Evolutionary conservation across 2,329 filamentous ascomycete genomes (phyloP).

Genomic region (Neonectria punicea): DNA sequence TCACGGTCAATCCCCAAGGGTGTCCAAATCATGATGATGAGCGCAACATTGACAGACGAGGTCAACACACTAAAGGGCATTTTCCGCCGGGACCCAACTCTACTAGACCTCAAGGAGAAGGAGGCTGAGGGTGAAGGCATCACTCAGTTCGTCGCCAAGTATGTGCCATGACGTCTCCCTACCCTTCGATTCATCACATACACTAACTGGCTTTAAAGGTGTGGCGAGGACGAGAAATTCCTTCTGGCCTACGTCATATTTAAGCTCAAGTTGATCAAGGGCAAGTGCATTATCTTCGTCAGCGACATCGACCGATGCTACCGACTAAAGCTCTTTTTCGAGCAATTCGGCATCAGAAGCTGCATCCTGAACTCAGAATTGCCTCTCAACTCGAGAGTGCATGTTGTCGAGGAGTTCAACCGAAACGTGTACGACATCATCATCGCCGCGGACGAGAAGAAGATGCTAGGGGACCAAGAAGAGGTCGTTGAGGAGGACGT

Average conservation of each 20-base stretch:
- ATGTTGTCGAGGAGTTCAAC: constrained; percentile 98
- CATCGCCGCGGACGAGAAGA: constrained; percentile 93
- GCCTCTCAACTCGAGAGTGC: constrained; percentile 90
- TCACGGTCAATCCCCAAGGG: constrained; percentile 82
- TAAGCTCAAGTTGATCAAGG: constrained; percentile 92
- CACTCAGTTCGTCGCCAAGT: constrained; percentile 88
- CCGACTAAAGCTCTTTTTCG: constrained; percentile 91
- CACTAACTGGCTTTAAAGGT: constrained; percentile 57
- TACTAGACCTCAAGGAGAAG: constrained; percentile 85
- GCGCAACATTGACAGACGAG: constrained; percentile 89
- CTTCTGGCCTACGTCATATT: constrained; percentile 93
- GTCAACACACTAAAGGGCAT: constrained; percentile 85
- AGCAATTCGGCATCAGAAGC: constrained; percentile 95
- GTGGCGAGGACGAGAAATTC: constrained; percentile 98
- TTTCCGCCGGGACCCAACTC: constrained; percentile 83
- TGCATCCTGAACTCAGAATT: constrained; percentile 95
- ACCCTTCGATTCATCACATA: background rate
- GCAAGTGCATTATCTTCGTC: constrained; percentile 81
- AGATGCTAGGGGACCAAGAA: constrained; percentile 76
- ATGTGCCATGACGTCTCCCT: constrained; percentile 38
- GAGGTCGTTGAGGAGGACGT: constrained; percentile 52
- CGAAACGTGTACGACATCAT: constrained; percentile 97
- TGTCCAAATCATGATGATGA: constrained; percentile 92
- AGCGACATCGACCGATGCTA: constrained; percentile 90
- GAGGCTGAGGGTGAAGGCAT: constrained; percentile 81